Conservation (phyloP, 345 rosid species). For the Litchi chinensis region DNA sequence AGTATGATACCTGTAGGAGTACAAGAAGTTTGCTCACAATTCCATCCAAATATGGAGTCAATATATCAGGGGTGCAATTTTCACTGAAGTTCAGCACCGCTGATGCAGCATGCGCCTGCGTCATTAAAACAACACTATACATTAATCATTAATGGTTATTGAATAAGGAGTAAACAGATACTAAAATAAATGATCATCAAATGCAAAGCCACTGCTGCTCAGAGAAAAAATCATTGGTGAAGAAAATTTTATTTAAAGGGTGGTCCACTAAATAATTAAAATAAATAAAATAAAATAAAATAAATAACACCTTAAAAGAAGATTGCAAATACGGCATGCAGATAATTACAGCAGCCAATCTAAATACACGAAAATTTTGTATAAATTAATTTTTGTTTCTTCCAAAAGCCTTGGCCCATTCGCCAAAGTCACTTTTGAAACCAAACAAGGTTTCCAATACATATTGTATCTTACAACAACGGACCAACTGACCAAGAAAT, state of each 20-base stretch:
- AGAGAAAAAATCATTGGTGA: not conserved
- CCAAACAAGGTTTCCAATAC: not conserved
- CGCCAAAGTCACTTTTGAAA: not conserved
- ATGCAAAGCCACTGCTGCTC: conserved; percentile 13
- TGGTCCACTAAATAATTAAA: not conserved
- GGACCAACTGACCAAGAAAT: not conserved
- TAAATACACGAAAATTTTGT: too few species aligned
- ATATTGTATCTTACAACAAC: not conserved
- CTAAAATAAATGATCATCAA: conserved; percentile 7
- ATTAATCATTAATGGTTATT: not conserved
- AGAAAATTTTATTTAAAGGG: not conserved
- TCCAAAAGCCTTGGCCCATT: not conserved
- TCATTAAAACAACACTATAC: not conserved
- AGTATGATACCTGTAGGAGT: conserved; percentile 56
- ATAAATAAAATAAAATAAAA: not conserved
- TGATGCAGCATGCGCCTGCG: conserved; percentile 76
- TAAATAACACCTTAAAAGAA: too few species aligned
- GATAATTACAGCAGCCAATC: not conserved
- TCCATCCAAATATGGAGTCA: conserved; percentile 67
- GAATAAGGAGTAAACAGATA: not conserved
- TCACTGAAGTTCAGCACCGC: conserved; percentile 82
- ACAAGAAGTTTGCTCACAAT: conserved; percentile 77
- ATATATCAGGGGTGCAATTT: conserved; percentile 67
- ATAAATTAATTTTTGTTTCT: not conserved
- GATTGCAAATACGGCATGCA: not conserved